Base-by-base conservation (phyloP, 2,329 filamentous ascomycete genomes). In the Ceratocystis cacaofunesta region DNA sequence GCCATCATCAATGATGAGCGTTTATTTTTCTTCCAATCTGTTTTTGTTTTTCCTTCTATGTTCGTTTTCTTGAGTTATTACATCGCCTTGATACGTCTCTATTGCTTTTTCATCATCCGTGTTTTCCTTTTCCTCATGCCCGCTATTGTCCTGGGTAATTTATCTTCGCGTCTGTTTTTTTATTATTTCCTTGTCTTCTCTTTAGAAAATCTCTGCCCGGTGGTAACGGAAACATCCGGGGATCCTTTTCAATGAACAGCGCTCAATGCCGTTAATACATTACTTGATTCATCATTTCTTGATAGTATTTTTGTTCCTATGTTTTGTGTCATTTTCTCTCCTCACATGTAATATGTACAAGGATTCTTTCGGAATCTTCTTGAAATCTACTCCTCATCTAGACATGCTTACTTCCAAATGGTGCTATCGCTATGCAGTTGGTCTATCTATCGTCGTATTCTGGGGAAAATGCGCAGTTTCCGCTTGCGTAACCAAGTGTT, bases 1-100 rank as follows among this genome's bases (percentile, higher is more conserved):
- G n/a, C 12, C 55, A 30, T 58, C 55, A 6, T n/a, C 19, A 36
- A 36, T 6, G 55, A 58, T 36, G 25, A 36, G 55, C 43, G 61
- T 44, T 36, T 65, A 44, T 63, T 66, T 61, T 46, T 25, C 61
- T 64, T 57, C 30, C 32, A 32, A 62, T 60, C 36, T 63, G 46
- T 55, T 46, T 46, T 48, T 55, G 12, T 58, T 52, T n/a, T 66
- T 64, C 62, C 25, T 65, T 43, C 41, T 17, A 62, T 36, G 19
- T 44, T 43, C 19, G 32, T 52, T 44, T 15, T 63, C 17, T 30
- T 48, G 12, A 41, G 10, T 64, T 64, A 19, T 58, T 36, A 17
- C 15, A 43, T 10, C 8, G 36, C 10, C 36, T 41, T 41, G 36
- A 41, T 15, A 41, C 36, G 10, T 61, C 50, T 61, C n/a, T n/a